Evolutionary conservation across 2,329 filamentous ascomycete genomes (phyloP), one percentile per base, ranked within the genome.

Genomic region (Cercospora brassicicola): DNA sequence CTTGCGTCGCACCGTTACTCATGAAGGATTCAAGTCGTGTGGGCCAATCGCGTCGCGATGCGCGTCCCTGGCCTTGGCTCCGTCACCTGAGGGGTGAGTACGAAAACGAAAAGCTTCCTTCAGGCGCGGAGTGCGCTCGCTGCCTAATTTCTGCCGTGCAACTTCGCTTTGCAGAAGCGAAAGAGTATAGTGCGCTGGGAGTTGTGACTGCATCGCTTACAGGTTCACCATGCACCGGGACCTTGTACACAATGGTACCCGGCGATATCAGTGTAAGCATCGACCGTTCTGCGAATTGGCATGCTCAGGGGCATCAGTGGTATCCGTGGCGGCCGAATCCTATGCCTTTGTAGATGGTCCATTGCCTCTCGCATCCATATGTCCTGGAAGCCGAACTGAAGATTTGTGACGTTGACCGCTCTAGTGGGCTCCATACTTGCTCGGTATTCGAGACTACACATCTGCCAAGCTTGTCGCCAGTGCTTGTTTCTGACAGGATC

Each of bases 231-330:
- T 11, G 53, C 23, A 7, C 53, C 53, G 26, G 53, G 26, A 9
- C 53, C 65, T 39, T 67, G 66, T 4, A 56, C 61, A 59, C 53
- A 57, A 64, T 67, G 66, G 56, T 67, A 64, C 7, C 66, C 66
- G 2, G 66, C 62, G 53, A 67, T 67, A 36, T 67, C 66, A 9
- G 66, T 64, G 26, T 51, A 64, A 2, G 53, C 59, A 39, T 62
- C 45, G n/a, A 67, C 51, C 4, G 62, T 67, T 30, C 48, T 64
- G n/a, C 61, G 57, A 4, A 62, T 61, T 3, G 45, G 20, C 42
- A 10, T 62, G 9, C 39, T 57, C 2, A n/a, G 15, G 23, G 42
- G 15, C 42, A 59, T 45, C 23, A 23, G 30, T 39, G 30, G 33
- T 20, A 55, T 33, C 18, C 30, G 18, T 26, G n/a, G 10, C 23